Conservation (phyloP, 257 asterid species). For the Solanum chmielewskii region DNA sequence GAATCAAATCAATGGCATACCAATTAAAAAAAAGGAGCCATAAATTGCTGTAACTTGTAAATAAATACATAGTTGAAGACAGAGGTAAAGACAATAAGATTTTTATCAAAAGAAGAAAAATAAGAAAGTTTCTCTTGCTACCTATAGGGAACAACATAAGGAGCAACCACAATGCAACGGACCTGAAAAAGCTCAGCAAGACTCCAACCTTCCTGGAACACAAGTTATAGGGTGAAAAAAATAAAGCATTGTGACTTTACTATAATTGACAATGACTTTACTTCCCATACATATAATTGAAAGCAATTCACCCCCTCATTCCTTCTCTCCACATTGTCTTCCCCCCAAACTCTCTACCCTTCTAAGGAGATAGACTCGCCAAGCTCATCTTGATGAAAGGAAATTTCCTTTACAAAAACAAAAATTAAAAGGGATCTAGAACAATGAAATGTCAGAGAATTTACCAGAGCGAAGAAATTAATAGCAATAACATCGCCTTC, state of each 20-base stretch:
- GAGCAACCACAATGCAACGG: slow-evolving; percentile 81
- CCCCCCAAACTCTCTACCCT: not conserved
- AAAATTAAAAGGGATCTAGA: not conserved
- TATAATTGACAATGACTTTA: not conserved
- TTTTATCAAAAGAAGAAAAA: not conserved
- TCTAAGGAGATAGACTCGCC: not conserved
- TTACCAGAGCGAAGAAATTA: slow-evolving; percentile 93
- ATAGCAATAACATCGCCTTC: slow-evolving; percentile 66
- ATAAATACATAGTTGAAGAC: not conserved
- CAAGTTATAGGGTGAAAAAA: not conserved
- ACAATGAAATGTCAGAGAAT: not conserved
- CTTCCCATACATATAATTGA: not conserved
- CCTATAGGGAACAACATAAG: slow-evolving; percentile 96
- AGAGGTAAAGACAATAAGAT: not conserved
- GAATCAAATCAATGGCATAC: not conserved
- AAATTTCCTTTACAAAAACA: not conserved
- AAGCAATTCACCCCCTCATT: not conserved
- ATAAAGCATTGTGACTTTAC: not conserved
- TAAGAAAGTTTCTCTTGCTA: slow-evolving; percentile 8
- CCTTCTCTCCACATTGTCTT: not conserved
- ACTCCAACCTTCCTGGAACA: slow-evolving; percentile 95
- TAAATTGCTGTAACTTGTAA: not conserved
- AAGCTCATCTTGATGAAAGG: not conserved
- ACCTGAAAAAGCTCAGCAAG: slow-evolving; percentile 84
- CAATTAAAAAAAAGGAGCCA: not conserved